These are phyloP conservation scores for Linderina pennispora DNA, from an alignment of 192 early-diverging fungal genomes.

Conservation along the genomic window DNA sequence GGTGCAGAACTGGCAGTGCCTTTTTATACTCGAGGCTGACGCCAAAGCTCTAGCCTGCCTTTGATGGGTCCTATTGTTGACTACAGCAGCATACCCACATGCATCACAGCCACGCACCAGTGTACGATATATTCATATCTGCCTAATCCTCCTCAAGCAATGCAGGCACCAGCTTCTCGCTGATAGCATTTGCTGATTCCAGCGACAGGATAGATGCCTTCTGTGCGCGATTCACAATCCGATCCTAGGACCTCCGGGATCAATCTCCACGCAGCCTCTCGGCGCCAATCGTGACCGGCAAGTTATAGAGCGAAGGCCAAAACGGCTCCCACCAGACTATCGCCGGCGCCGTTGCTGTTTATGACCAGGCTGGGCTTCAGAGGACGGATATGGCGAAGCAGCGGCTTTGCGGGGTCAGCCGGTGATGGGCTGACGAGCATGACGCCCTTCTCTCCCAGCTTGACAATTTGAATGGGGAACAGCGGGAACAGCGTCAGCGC, in stretches of 20 bases:
- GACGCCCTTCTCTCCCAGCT: conserved; percentile 64
- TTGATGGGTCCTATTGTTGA: too few species aligned
- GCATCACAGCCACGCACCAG: neutral
- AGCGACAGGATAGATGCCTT: conserved; percentile 30
- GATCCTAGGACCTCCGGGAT: conserved; percentile 7
- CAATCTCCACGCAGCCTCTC: conserved; percentile 4
- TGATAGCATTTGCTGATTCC: conserved; percentile 24
- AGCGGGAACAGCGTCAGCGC: conserved; percentile 37
- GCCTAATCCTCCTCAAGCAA: conserved; percentile 1
- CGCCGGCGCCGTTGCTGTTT: conserved; percentile 41
- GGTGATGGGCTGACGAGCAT: conserved; percentile 25
- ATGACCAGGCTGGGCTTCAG: conserved; percentile 8
- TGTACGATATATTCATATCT: neutral
- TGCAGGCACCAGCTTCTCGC: conserved; percentile 12
- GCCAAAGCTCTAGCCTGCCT: too few species aligned
- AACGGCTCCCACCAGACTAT: conserved; percentile 64
- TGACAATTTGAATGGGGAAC: conserved; percentile 58
- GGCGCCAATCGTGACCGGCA: neutral
- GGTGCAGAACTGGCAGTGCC: too few species aligned
- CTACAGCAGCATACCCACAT: too few species aligned
- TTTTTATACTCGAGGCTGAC: too few species aligned
- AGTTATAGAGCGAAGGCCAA: conserved; percentile 38
- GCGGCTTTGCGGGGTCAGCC: neutral
- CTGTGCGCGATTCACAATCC: conserved; percentile 27
- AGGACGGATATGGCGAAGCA: conserved; percentile 12